Base-by-base conservation (phyloP, 75 land plant species). In the Picea glauca region DNA sequence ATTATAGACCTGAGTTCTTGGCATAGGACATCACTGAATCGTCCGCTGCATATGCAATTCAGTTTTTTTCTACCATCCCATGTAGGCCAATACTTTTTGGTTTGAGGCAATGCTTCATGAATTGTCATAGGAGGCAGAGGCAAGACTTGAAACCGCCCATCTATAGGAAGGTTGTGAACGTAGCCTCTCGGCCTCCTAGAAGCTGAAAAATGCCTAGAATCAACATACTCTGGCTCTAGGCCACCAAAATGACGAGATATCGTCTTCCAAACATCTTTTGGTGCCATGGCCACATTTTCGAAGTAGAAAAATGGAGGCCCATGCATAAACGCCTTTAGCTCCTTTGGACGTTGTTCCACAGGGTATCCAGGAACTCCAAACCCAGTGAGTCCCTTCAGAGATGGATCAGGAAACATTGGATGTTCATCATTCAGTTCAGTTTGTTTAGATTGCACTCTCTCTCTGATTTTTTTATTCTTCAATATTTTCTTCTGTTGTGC, bases 281-380 rank as follows among this genome's bases (percentile, higher is more conserved):
- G 94, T 58, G 90, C 87, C 64, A 87, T 78, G 1, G 94, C 91
- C n/a, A 94, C 94, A 80, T 94, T 90, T 60, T 94, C 97, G 81
- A 83, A 94, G 70, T 88, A 94, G 68, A 94, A 94, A 60, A 79
- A 94, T 6, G 96, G 96, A 33, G 92, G 93, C 26, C 98, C 94
- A 12, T 40, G 17, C 50, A 81, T 61, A 54, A 56, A 38, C 5
- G 40, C 30, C 15, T 74, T 79, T 6, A 80, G 18, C 26, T 80
- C 26, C 35, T 38, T 74, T 46, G 81, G 56, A 54, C 56, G 58
- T 5, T 54, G 40, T 57, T 3, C 54, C 15, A 46, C 76, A 77
- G 13, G 4, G 54, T 43, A 11, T 18, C 56, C 81, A 30, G 81
- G 78, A 75, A 80, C 60, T 38, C 81, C 81, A 80, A 75, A 75